phyloP scores from a whole-genome alignment of 2,329 filamentous ascomycete species.

The Diplodia intermedia region DNA sequence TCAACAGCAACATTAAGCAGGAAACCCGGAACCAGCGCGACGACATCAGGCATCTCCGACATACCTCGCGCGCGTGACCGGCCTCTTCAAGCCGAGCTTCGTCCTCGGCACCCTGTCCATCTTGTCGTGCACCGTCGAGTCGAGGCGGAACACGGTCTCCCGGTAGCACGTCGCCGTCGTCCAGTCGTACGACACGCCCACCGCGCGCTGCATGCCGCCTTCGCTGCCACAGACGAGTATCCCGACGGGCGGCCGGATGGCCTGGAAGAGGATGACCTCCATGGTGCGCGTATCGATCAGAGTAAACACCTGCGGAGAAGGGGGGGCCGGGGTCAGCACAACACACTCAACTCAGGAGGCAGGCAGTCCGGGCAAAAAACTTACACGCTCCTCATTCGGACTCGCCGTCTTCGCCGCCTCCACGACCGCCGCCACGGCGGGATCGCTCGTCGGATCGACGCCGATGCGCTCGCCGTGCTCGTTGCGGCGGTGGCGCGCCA shows the following conservation, averaged over 20 bases:
- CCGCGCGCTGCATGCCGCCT: conserved; percentile 55
- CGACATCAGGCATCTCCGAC: background rate
- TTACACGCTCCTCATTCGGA: conserved; percentile 40
- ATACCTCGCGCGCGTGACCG: background rate
- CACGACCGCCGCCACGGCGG: conserved; percentile 36
- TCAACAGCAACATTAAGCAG: too few relatives aligned
- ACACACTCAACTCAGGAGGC: too few relatives aligned
- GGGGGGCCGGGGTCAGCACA: too few relatives aligned
- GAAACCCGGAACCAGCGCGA: background rate
- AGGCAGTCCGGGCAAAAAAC: background rate
- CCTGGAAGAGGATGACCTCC: conserved; percentile 53
- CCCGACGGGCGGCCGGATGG: conserved; percentile 50
- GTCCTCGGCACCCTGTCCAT: conserved; percentile 47
- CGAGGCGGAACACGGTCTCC: conserved; percentile 55
- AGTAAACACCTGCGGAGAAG: conserved; percentile 42
- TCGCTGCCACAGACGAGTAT: conserved; percentile 55
- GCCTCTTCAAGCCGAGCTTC: conserved; percentile 41
- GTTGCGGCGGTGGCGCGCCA: conserved; percentile 45
- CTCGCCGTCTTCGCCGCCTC: conserved; percentile 38
- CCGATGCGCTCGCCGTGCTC: conserved; percentile 43
- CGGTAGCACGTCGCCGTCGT: conserved; percentile 50
- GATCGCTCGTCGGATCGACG: conserved; percentile 43
- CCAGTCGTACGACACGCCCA: conserved; percentile 57
- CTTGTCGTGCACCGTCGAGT: conserved; percentile 47
- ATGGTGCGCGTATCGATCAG: conserved; percentile 54